A percentile compares a stretch with the other conserved stretches of the same genome.
Conservation (phyloP, 2,329 filamentous ascomycete species). For the Neofusicoccum cordaticola region DNA sequence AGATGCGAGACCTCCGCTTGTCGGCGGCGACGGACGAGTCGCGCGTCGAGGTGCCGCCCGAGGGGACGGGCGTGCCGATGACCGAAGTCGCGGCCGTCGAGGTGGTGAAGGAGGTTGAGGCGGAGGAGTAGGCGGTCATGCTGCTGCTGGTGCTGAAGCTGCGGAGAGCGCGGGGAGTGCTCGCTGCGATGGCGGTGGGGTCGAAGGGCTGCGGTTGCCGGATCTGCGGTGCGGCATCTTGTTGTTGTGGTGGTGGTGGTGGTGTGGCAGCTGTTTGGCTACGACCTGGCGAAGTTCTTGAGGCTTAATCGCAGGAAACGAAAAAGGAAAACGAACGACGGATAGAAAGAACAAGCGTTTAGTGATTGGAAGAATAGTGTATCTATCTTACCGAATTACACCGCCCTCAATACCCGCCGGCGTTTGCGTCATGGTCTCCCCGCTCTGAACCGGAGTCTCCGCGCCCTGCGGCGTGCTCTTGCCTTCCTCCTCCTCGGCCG, state of each 20-base stretch:
- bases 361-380: slow-evolving; percentile 15
- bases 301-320: slow-evolving; percentile 13
- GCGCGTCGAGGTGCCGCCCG: not conserved
- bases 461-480: slow-evolving; percentile 5
- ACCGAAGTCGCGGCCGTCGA: slow-evolving; percentile 2
- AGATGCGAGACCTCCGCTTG: not conserved
- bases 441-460: slow-evolving; percentile 13
- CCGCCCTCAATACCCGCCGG: slow-evolving; percentile 15
- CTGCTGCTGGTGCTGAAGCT: slow-evolving; percentile 11
- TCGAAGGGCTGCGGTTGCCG: not conserved
- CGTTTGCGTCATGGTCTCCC: slow-evolving; percentile 15
- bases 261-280: not conserved
- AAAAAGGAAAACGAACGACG: not conserved
- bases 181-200: not conserved
- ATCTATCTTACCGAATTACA: slow-evolving; percentile 18
- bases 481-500: slow-evolving; percentile 4
- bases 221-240: not conserved
- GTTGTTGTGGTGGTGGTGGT: not conserved
- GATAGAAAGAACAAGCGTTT: not conserved
- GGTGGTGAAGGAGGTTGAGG: not conserved
- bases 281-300: slow-evolving; percentile 13
- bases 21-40: not conserved
- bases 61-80: not conserved
- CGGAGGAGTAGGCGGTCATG: slow-evolving; percentile 7
- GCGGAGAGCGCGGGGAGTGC: not conserved